Percentiles rank a stretch among this genome's conserved stretches.
Evolutionary conservation across 352 stramenopile species (phyloP).

Genomic region (Lagenidium sp.): DNA sequence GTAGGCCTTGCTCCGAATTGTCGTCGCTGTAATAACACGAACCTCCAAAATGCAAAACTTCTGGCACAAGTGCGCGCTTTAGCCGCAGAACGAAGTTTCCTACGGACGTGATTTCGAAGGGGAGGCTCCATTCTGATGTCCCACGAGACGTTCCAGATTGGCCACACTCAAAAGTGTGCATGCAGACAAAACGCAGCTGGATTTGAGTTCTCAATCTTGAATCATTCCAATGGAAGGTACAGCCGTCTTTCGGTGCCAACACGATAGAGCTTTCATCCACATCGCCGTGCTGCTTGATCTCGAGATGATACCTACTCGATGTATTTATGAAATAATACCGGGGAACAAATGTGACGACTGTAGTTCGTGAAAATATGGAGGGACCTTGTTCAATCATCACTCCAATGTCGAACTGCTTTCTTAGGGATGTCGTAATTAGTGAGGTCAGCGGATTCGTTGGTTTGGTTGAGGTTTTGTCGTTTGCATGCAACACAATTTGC

Average conservation of each 20-base stretch:
- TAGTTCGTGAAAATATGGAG: constrained; percentile 63
- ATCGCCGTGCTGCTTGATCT: constrained; percentile 54
- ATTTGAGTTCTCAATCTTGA: constrained; percentile 49
- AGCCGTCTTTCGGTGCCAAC: constrained; percentile 46
- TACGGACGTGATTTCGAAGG: constrained; percentile 71
- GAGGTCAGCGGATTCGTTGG: constrained; percentile 14
- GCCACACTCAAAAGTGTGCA: not conserved
- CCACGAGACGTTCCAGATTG: constrained; percentile 5
- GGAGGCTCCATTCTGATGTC: constrained; percentile 62
- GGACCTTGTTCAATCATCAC: constrained; percentile 81
- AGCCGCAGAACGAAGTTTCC: constrained; percentile 76
- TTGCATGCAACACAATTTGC: constrained; percentile 54
- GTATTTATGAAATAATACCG: constrained; percentile 80
- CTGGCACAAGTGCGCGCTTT: constrained; percentile 37
- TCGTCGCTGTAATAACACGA: constrained; percentile 14
- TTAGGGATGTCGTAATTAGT: constrained; percentile 17
- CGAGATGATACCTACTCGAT: constrained; percentile 51
- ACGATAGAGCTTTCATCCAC: constrained; percentile 22
- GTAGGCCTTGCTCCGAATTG: constrained; percentile 15
- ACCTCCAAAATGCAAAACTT: constrained; percentile 14
- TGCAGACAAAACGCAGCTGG: constrained; percentile 58
- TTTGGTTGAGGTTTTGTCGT: constrained; percentile 25
- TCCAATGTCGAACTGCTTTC: constrained; percentile 78
- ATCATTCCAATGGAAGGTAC: constrained; percentile 74
- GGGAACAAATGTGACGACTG: constrained; percentile 68